phyloP scores from a whole-genome alignment of 2,329 filamentous ascomycete species.

The Colletotrichum lupini region DNA sequence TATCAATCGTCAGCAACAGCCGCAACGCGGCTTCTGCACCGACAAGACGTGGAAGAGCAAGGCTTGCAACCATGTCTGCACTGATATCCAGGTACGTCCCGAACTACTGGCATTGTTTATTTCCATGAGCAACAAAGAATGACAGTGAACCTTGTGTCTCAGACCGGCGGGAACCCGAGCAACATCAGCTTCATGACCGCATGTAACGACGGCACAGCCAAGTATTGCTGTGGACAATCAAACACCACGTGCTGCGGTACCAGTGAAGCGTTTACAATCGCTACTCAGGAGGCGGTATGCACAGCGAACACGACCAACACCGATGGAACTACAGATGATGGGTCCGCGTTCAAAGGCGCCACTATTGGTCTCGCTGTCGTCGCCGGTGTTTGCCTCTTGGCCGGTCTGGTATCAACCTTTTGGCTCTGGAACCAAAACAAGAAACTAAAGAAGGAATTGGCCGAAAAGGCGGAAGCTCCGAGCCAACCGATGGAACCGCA shows the following conservation, averaged over 20 bases:
- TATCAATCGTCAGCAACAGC: constrained; percentile 37
- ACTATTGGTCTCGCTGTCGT: constrained; percentile 41
- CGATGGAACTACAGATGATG: constrained; percentile 19
- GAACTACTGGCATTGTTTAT: too few relatives aligned
- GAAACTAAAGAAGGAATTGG: constrained; percentile 32
- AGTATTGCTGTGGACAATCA: constrained; percentile 45
- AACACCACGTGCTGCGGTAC: constrained; percentile 45
- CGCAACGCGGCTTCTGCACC: constrained; percentile 45
- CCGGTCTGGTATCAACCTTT: constrained; percentile 28
- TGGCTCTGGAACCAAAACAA: constrained; percentile 40
- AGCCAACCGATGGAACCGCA: constrained; percentile 6
- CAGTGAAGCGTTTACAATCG: constrained; percentile 37
- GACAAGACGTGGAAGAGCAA: constrained; percentile 45
- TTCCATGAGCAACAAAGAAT: not conserved
- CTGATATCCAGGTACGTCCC: constrained; percentile 33
- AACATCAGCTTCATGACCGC: constrained; percentile 27
- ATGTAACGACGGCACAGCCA: constrained; percentile 40
- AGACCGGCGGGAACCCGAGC: constrained; percentile 1
- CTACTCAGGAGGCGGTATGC: constrained; percentile 39
- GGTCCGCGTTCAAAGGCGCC: constrained; percentile 37
- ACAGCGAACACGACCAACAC: constrained; percentile 8
- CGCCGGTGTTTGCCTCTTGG: constrained; percentile 37
- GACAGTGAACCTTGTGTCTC: not conserved
- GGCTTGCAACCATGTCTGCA: constrained; percentile 45
- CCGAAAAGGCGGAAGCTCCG: constrained; percentile 5